Conservation (phyloP, 202 grass and related monocot species). For the Bolboschoenoplectus hybrid region DNA sequence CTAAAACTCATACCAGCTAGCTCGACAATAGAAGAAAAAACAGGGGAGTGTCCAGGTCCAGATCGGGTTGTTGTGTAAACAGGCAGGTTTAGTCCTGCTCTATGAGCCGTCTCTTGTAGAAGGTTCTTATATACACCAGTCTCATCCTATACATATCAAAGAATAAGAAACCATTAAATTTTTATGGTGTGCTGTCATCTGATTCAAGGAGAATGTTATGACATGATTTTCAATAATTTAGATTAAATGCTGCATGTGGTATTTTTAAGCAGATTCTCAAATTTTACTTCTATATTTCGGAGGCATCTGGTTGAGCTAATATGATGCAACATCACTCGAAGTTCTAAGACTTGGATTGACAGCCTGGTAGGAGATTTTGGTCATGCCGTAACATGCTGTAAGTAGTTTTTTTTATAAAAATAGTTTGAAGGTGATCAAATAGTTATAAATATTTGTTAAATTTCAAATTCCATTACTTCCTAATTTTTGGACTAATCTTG, state of each 20-base stretch:
- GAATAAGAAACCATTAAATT: background rate
- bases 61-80: conserved; percentile 80
- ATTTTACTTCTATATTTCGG: background rate
- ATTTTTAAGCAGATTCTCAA: background rate
- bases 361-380: background rate
- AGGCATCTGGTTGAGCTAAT: background rate
- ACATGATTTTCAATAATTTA: conserved; percentile 5
- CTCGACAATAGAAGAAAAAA: conserved; percentile 79
- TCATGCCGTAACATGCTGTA: background rate
- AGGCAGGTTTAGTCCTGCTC: conserved; percentile 78
- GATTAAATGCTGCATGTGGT: background rate
- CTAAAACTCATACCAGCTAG: conserved; percentile 74
- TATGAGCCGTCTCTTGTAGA: conserved; percentile 86
- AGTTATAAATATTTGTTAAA: conserved; percentile 1
- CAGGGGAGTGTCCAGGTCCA: conserved; percentile 78
- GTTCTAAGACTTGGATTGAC: background rate
- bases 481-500: background rate
- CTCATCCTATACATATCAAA: conserved; percentile 64
- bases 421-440: background rate
- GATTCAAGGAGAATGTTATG: background rate
- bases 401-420: background rate
- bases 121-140: conserved; percentile 98
- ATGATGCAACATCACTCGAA: background rate
- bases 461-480: background rate
- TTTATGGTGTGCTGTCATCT: background rate